These are phyloP conservation scores for Lentinula raphanica DNA, from an alignment of 768 basidiomycete genomes.

Conservation along the genomic window DNA sequence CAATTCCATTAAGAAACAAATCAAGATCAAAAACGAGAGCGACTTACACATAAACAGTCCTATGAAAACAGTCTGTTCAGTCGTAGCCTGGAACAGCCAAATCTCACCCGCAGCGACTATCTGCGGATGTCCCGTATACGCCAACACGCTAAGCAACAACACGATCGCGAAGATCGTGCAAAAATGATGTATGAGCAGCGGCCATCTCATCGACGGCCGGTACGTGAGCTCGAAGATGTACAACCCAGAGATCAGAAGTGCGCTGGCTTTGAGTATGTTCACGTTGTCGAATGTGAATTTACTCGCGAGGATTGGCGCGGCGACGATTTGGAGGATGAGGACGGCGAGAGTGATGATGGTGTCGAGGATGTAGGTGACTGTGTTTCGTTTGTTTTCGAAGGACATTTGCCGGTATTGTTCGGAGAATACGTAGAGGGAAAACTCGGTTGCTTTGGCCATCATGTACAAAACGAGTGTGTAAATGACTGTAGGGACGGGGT, in stretches of 20 bases:
- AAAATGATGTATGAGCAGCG: neutral
- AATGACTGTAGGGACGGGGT: neutral
- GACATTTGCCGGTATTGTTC: neutral
- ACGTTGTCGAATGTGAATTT: neutral
- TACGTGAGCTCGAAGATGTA: conserved; percentile 2
- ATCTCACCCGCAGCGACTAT: neutral
- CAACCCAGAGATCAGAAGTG: neutral
- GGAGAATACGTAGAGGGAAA: neutral
- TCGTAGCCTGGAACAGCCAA: conserved; percentile 4
- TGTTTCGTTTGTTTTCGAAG: conserved; percentile 1
- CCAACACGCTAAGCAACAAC: neutral
- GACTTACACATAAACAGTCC: conserved; percentile 3
- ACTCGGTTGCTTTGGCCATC: neutral
- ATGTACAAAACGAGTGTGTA: conserved; percentile 1
- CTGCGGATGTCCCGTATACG: neutral
- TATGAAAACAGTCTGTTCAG: conserved; percentile 1
- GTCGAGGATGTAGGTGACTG: neutral
- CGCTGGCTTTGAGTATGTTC: neutral
- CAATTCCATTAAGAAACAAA: neutral
- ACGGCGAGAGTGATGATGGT: neutral
- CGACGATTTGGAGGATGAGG: neutral
- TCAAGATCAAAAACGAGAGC: neutral
- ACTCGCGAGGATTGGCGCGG: neutral
- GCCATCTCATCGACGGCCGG: neutral
- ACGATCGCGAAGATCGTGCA: conserved; percentile 1